Base-by-base conservation (phyloP, 495 filamentous ascomycete species). In the Penicillium crystallinum region DNA sequence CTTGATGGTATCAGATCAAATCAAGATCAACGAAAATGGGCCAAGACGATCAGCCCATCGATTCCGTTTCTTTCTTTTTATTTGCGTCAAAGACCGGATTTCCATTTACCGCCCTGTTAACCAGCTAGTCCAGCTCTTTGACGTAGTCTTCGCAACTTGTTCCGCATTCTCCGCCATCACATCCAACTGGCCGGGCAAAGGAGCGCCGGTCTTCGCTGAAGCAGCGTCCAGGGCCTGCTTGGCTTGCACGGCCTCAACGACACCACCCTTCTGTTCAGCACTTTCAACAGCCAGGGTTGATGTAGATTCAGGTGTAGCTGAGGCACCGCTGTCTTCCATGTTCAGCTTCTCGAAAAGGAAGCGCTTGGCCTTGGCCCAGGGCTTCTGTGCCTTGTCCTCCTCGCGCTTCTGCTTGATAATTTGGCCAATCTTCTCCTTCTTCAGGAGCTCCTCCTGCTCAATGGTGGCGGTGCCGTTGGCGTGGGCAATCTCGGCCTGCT, bases 401-500 rank as follows among this genome's bases (percentile, higher is more conserved):
- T 68, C 67, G 45, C 65, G 66, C 49, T 76, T 75, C 57, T 68
- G 66, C 56, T 75, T 67, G 29, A 69, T 54, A 23, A 78, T 72
- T 43, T 74, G 69, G 35, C 65, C 73, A 27, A 80, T 77, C 19
- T 83, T 75, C 47, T 88, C 85, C 53, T 81, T 79, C 66, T 83
- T 82, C 36, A 89, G 54, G 15, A 78, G 55, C 35, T 76, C 67
- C 33, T 70, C 56, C 61, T 72, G 68, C 59, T 77, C 75, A 46
- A 50, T 39, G n/a, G 81, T 84, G 1, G 87, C 87, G 18, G 72
- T 77, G 50, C 82, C 84, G 12, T 72, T 74, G 58, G 82, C 81
- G 60, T 77, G 80, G 22, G 84, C 83, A 3, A 81, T 66, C 35
- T 78, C 75, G 21, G 85, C 85, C 42, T 77, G 69, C 41, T 82